These are phyloP conservation scores for Tympanopsis confertula DNA, from an alignment of 2,329 filamentous ascomycete genomes.

Conservation along the genomic window DNA sequence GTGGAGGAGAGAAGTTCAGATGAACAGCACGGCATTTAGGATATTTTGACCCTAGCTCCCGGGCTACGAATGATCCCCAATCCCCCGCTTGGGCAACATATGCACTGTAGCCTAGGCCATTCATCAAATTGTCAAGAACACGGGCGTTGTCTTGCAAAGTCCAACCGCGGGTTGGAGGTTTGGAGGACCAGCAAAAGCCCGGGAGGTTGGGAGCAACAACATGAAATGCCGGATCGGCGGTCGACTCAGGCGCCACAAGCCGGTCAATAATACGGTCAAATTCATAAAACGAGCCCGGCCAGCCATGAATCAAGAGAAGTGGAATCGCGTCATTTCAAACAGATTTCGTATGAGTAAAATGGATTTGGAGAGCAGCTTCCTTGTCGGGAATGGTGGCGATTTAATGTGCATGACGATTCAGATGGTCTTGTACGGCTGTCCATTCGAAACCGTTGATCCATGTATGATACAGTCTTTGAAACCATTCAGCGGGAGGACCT, in stretches of 20 bases:
- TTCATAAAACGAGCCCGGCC: conserved; percentile 25
- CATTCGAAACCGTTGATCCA: not conserved
- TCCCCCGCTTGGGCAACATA: conserved; percentile 23
- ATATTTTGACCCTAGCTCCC: conserved; percentile 17
- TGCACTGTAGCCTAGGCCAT: conserved; percentile 17
- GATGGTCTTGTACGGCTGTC: not conserved
- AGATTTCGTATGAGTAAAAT: not conserved
- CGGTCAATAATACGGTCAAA: conserved; percentile 21
- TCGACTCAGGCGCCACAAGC: conserved; percentile 11
- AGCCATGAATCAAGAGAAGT: conserved; percentile 22
- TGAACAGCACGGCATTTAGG: conserved; percentile 10
- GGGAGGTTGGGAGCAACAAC: conserved; percentile 21
- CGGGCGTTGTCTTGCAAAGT: conserved; percentile 16
- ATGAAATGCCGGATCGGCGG: conserved; percentile 13
- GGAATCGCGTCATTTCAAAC: conserved; percentile 14
- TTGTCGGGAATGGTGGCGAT: conserved; percentile 4
- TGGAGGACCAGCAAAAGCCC: conserved; percentile 15
- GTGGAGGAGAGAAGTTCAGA: not conserved
- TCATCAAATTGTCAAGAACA: conserved; percentile 17
- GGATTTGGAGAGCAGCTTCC: not conserved
- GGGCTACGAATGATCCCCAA: conserved; percentile 22
- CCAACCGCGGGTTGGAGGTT: conserved; percentile 12
- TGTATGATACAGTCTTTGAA: not conserved
- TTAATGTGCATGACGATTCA: not conserved
- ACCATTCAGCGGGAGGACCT: not conserved